Evolutionary conservation across 495 filamentous ascomycete genomes (phyloP), one percentile per base, ranked within the genome.

Genomic region (Penicillium verhagenii): DNA sequence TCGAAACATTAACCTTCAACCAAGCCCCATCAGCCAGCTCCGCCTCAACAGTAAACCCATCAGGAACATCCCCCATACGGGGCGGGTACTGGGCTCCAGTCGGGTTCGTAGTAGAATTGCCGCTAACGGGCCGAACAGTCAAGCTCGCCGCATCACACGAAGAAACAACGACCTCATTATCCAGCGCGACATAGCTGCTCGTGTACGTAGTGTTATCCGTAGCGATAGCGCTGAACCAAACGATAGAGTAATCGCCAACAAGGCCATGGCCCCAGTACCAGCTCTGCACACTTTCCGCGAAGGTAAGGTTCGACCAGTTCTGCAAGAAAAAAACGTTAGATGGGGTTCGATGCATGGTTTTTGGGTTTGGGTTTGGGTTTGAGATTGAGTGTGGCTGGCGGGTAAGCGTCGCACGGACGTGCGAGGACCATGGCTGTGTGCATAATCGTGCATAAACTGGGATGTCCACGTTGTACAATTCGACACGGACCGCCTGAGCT

Each of bases 221-320:
- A 5, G 48, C 58, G n/a, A 69, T 50, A 5, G 55, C 63, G 51
- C 66, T 65, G 52, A 73, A 74, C 74, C 74, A 77, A 14, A 76
- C 65, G 16, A 75, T 52, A 5, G 73, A 72, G 57, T 73, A 75
- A 4, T 59, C 46, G 0, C 70, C 74, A 1, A 75, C 29, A 10
- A 60, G 66, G 13, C 66, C 73, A 39, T 76, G 76, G 24, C 73
- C 72, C 69, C 74, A 77, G 59, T 71, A 74, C 65, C 69, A 71
- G 40, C 54, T 67, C 16, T 51, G 47, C 14, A 67, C 56, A 1
- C 58, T 58, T 21, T 59, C 56, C 3, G 38, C 26, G 20, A 67
- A 63, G 1, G 61, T 54, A 44, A 45, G 44, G 49, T 67, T 56
- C 1, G 67, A 63, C 70, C 72, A 75, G 35, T 72, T 75, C 57